Evolutionary conservation across 768 basidiomycete genomes (phyloP).

Genomic region (Agaricus sinodeliciosus): DNA sequence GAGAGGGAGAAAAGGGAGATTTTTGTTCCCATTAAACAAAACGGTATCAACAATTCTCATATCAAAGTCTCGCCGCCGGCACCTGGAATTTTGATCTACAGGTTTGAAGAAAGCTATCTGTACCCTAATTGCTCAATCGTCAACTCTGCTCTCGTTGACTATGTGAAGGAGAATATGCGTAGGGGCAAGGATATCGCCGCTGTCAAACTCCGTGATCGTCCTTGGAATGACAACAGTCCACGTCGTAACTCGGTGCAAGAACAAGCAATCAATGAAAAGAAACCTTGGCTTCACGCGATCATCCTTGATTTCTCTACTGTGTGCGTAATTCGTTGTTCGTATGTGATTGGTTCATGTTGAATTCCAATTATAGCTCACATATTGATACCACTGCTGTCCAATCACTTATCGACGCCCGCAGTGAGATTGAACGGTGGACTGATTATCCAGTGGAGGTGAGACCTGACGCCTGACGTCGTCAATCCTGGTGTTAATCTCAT

Average conservation of each 20-base stretch:
- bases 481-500: background rate
- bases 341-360: background rate
- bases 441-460: conserved; percentile 66
- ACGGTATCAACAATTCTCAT: conserved; percentile 58
- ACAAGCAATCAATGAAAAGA: conserved; percentile 41
- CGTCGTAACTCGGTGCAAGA: conserved; percentile 40
- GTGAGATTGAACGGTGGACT: conserved; percentile 83
- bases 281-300: conserved; percentile 74
- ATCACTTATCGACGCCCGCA: conserved; percentile 82
- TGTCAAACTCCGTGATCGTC: conserved; percentile 64
- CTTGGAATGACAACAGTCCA: conserved; percentile 94
- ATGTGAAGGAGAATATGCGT: conserved; percentile 72
- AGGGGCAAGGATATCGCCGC: conserved; percentile 67
- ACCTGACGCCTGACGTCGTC: background rate
- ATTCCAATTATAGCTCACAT: conserved; percentile 50
- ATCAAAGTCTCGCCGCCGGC: conserved; percentile 72
- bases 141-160: conserved; percentile 71
- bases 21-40: conserved; percentile 67
- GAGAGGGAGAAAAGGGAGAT: conserved; percentile 56
- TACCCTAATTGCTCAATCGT: conserved; percentile 71
- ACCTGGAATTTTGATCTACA: conserved; percentile 87
- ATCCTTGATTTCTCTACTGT: conserved; percentile 88
- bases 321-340: conserved; percentile 29
- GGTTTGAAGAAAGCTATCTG: conserved; percentile 85
- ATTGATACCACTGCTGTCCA: conserved; percentile 92